A percentile compares a stretch with the other conserved stretches of the same genome.
Conservation (phyloP, 768 basidiomycete species). For the Lepiota venenata region DNA sequence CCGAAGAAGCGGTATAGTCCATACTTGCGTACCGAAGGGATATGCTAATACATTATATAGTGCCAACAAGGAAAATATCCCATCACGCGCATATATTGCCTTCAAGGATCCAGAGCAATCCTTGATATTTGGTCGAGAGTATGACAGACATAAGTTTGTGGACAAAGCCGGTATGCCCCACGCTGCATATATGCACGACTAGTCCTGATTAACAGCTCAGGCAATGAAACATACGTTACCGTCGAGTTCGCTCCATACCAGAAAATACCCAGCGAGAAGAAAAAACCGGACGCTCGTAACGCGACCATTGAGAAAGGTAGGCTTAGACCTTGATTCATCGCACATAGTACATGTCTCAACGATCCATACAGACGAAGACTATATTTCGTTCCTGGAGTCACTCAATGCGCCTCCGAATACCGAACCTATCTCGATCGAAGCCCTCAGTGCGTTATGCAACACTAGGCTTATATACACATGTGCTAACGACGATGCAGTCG, state of each 20-base stretch:
- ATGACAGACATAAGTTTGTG: slow-evolving; percentile 88
- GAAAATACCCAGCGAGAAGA: slow-evolving; percentile 72
- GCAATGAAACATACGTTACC: slow-evolving; percentile 82
- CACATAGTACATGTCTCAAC: not conserved
- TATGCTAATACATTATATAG: slow-evolving; percentile 35
- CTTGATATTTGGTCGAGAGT: slow-evolving; percentile 73
- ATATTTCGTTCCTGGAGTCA: slow-evolving; percentile 74
- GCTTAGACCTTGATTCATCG: slow-evolving; percentile 12
- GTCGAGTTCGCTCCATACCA: slow-evolving; percentile 96
- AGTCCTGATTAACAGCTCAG: slow-evolving; percentile 36
- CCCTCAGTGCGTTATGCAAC: slow-evolving; percentile 43
- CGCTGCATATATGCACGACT: not conserved
- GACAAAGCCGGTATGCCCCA: slow-evolving; percentile 78
- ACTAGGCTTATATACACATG: not conserved
- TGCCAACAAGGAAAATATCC: slow-evolving; percentile 77
- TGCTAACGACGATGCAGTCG: slow-evolving; percentile 40
- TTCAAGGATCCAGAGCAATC: slow-evolving; percentile 78
- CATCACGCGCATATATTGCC: slow-evolving; percentile 88
- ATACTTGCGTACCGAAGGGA: slow-evolving; percentile 2
- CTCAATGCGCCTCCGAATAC: slow-evolving; percentile 47
- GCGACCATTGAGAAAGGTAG: slow-evolving; percentile 89
- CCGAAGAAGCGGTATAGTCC: slow-evolving; percentile 57
- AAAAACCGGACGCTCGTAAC: slow-evolving; percentile 75
- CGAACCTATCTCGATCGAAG: slow-evolving; percentile 64
- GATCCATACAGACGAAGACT: slow-evolving; percentile 66